A percentile compares a stretch with the other conserved stretches of the same genome.
Evolutionary conservation across 208 protist genomes (phyloP).

Genomic region (Jaenimonas drosophilae): DNA sequence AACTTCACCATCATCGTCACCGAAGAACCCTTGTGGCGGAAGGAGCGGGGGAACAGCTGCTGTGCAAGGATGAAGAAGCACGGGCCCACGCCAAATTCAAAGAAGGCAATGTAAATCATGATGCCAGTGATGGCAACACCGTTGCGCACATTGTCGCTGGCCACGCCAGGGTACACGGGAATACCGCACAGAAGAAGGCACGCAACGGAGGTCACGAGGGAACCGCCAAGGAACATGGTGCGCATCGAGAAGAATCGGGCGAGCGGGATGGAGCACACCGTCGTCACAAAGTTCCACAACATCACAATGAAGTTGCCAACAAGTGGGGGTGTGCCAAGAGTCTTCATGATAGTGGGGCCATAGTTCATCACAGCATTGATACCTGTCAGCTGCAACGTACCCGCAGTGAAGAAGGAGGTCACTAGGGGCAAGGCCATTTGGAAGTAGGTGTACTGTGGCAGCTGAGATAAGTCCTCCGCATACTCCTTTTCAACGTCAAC

Average conservation of each 20-base stretch:
- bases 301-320: constrained; percentile 41
- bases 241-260: constrained; percentile 9
- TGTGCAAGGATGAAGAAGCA: constrained; percentile 27
- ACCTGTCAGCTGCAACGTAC: constrained; percentile 32
- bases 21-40: constrained; percentile 16
- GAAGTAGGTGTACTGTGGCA: not conserved
- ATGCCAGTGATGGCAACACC: constrained; percentile 22
- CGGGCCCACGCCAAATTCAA: constrained; percentile 25
- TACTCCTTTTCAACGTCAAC: not conserved
- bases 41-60: constrained; percentile 24
- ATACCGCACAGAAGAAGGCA: constrained; percentile 14
- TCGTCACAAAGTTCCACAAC: constrained; percentile 30
- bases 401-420: constrained; percentile 13
- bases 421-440: constrained; percentile 6
- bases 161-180: constrained; percentile 11
- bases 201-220: constrained; percentile 9
- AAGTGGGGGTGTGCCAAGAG: constrained; percentile 14
- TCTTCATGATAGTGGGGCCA: constrained; percentile 21
- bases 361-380: constrained; percentile 47
- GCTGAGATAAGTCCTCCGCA: not conserved
- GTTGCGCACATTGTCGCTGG: constrained; percentile 4
- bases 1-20: constrained; percentile 17
- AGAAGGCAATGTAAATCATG: constrained; percentile 22
- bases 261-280: constrained; percentile 20
- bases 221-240: constrained; percentile 11